Base-by-base conservation (phyloP, 2,329 filamentous ascomycete species). In the Penicillium occitanis region DNA sequence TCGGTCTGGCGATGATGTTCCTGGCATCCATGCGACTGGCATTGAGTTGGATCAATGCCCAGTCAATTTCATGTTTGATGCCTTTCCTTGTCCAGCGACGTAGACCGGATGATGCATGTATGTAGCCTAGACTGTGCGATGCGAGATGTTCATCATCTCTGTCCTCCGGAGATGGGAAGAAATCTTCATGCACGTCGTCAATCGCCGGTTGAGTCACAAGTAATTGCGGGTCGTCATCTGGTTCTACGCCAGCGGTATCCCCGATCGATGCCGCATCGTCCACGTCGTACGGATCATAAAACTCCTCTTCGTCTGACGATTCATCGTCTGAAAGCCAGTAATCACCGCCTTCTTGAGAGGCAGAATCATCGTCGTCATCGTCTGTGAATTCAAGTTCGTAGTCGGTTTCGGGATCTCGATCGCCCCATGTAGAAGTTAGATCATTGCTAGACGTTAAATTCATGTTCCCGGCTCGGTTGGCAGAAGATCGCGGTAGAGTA, bases 71-170 rank as follows among this genome's bases (percentile, higher is more conserved):
- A 75, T 97, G 94, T 5, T 91, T 83, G 28, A 96, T 81, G 4
- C 90, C 88, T 68, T 90, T 84, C 67, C 89, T 85, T 61, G 83
- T 85, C 74, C 91, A 89, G 35, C 94, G 88, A 4, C 92, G 88
- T 66, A 98, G 90, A 6, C 94, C 94, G 25, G 93, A 97, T 0
- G 92, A 96, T 0, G 94, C 94, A 73, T 96, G 92, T 3, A 98
- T 83, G 72, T 92, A 88, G 2, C 94, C 94, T 1, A 98, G 83
- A 14, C 88, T 87, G 72, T 91, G 95, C 0, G 89, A 92, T 53
- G 91, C 87, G 0, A 97, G 84, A 70, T 97, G 90, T 66, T 98
- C 94, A 74, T 90, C 86, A 72, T 90, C 86, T 19, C 91, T 88
- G 71, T 93, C 89, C 72, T 91, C 85, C 0, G 88, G 90, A n/a